phyloP scores from a whole-genome alignment of 2,329 filamentous ascomycete species.

The Sordariomycetes sp. region DNA sequence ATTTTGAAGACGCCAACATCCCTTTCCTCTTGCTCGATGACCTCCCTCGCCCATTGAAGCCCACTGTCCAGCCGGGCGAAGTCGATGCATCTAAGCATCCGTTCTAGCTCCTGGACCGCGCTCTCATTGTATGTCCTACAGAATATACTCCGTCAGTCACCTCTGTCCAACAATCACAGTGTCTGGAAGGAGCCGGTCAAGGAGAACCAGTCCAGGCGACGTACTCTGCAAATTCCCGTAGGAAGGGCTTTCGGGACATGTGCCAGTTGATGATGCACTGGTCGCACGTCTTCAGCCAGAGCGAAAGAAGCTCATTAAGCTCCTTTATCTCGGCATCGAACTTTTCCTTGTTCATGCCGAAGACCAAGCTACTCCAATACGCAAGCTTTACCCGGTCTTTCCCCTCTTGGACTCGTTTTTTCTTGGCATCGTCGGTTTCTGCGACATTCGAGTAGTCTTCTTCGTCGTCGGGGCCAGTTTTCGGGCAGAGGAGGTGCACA shows the following conservation, averaged over 20 bases:
- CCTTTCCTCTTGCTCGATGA: conserved; percentile 40
- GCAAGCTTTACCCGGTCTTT: conserved; percentile 48
- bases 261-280: conserved; percentile 67
- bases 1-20: conserved; percentile 35
- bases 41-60: conserved; percentile 42
- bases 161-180: not conserved
- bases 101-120: conserved; percentile 37
- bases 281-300: conserved; percentile 53
- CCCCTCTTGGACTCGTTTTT: conserved; percentile 41
- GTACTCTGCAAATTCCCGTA: conserved; percentile 52
- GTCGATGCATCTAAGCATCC: conserved; percentile 49
- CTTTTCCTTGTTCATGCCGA: conserved; percentile 54
- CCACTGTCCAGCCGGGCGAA: conserved; percentile 50
- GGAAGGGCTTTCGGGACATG: conserved; percentile 50
- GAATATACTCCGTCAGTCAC: not conserved
- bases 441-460: conserved; percentile 44
- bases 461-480: conserved; percentile 48
- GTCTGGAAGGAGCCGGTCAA: not conserved
- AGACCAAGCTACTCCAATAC: conserved; percentile 57
- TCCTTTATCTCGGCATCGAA: conserved; percentile 48
- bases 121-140: conserved; percentile 35
- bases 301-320: conserved; percentile 47
- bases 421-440: conserved; percentile 37
- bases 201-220: conserved; percentile 11
- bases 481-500: conserved; percentile 59